phyloP scores from a whole-genome alignment of 2,329 filamentous ascomycete species.

The Metarhizium album region DNA sequence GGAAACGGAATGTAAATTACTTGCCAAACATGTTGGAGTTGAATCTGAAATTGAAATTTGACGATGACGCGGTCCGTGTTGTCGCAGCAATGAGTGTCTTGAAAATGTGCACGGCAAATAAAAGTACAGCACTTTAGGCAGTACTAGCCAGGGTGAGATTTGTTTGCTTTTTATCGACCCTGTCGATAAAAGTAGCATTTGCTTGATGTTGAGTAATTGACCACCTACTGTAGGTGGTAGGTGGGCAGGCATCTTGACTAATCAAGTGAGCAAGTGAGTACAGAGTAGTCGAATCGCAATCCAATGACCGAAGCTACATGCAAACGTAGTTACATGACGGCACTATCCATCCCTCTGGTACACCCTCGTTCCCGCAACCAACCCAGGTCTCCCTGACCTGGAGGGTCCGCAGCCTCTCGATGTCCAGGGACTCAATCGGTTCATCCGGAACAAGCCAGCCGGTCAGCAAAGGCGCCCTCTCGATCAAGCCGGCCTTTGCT shows the following conservation, averaged over 20 bases:
- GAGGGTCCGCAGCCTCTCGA: constrained; percentile 42
- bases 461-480: constrained; percentile 54
- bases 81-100: not conserved
- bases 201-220: too few species aligned
- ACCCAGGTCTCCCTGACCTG: constrained; percentile 60
- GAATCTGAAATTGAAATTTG: not conserved
- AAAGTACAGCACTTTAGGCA: not conserved
- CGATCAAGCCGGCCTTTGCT: constrained; percentile 46
- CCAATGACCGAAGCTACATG: too few species aligned
- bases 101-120: not conserved
- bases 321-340: not conserved
- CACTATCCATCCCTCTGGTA: constrained; percentile 19
- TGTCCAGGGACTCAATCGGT: constrained; percentile 36
- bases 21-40: not conserved
- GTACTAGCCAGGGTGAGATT: not conserved
- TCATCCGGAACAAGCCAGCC: constrained; percentile 61
- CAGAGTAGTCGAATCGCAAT: too few species aligned
- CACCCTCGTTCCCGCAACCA: constrained; percentile 45
- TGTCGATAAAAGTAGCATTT: not conserved
- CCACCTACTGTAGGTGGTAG: too few species aligned
- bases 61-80: not conserved
- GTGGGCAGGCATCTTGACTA: too few species aligned
- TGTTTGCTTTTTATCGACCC: not conserved
- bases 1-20: not conserved
- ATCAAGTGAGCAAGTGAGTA: too few species aligned